Percentiles rank a stretch among this genome's conserved stretches.
phyloP scores from a whole-genome alignment of 2,329 filamentous ascomycete genomes.

The Aspergillus arachidicola region DNA sequence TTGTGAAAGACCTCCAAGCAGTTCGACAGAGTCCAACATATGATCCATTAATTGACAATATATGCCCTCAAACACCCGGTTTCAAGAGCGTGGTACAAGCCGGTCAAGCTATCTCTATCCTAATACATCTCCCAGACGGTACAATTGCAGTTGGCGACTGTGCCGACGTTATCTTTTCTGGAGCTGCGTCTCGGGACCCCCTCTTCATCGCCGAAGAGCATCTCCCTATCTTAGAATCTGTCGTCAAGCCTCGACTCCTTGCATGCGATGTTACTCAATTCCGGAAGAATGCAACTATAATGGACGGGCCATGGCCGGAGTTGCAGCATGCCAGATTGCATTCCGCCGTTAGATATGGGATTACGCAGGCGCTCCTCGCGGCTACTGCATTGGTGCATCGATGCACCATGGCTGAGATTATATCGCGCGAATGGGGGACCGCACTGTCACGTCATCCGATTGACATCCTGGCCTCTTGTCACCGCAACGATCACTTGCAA shows the following conservation, averaged over 20 bases:
- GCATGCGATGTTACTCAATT: constrained; percentile 18
- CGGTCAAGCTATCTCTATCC: constrained; percentile 20
- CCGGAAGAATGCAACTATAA: not conserved
- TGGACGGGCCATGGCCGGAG: not conserved
- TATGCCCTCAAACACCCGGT: constrained; percentile 16
- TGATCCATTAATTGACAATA: constrained; percentile 16
- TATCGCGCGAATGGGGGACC: constrained; percentile 20
- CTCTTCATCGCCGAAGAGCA: constrained; percentile 20
- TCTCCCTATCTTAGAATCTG: constrained; percentile 14
- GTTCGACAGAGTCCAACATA: constrained; percentile 19
- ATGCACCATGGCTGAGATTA: constrained; percentile 18
- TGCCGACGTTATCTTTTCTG: constrained; percentile 25
- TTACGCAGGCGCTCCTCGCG: constrained; percentile 19
- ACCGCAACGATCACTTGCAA: constrained; percentile 20
- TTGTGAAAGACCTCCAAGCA: constrained; percentile 23
- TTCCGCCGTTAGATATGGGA: constrained; percentile 19
- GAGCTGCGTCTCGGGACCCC: constrained; percentile 21
- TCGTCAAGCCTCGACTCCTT: constrained; percentile 19
- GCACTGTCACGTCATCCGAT: constrained; percentile 10
- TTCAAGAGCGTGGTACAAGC: constrained; percentile 21
- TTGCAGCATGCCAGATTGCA: constrained; percentile 13
- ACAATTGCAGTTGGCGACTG: constrained; percentile 19
- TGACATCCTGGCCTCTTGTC: constrained; percentile 22
- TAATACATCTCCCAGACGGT: constrained; percentile 18
- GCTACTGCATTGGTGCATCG: constrained; percentile 16